Conservation (phyloP, 345 rosid species). For the Euclidium syriacum region DNA sequence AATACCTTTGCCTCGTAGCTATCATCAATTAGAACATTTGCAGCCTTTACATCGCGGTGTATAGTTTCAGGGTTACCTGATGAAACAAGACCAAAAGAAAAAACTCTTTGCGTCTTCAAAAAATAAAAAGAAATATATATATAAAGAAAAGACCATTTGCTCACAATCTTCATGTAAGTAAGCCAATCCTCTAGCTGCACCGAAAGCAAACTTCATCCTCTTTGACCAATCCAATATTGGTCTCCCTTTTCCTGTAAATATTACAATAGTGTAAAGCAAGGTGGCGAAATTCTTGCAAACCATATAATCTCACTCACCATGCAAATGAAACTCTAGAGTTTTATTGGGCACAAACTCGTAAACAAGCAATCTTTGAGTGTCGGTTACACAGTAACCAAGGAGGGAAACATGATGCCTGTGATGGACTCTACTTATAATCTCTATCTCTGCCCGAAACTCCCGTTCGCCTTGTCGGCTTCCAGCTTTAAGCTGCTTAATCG, state of each 20-base stretch:
- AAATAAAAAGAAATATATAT: background rate
- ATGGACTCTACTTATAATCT: conserved; percentile 46
- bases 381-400: conserved; percentile 49
- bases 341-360: too few relatives aligned
- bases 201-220: conserved; percentile 58
- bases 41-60: conserved; percentile 70
- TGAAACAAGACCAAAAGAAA: background rate
- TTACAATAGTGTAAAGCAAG: background rate
- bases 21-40: conserved; percentile 65
- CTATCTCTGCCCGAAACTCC: conserved; percentile 53
- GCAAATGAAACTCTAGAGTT: conserved; percentile 52
- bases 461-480: conserved; percentile 57
- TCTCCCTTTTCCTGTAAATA: conserved; percentile 48
- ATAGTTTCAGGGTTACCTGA: conserved; percentile 68
- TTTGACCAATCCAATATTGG: conserved; percentile 55
- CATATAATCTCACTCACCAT: conserved; percentile 37
- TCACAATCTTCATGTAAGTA: conserved; percentile 78
- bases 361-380: too few relatives aligned
- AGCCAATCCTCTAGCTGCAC: conserved; percentile 69
- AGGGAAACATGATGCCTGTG: conserved; percentile 55
- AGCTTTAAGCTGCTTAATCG: conserved; percentile 50
- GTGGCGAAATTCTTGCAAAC: background rate
- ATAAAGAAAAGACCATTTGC: conserved; percentile 21
- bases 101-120: background rate
- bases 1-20: conserved; percentile 65